A percentile compares a stretch with the other conserved stretches of the same genome.
These are phyloP conservation scores for Ceratobasidium theobromae DNA, from an alignment of 1,284 basidiomycete genomes.

Conservation along the genomic window DNA sequence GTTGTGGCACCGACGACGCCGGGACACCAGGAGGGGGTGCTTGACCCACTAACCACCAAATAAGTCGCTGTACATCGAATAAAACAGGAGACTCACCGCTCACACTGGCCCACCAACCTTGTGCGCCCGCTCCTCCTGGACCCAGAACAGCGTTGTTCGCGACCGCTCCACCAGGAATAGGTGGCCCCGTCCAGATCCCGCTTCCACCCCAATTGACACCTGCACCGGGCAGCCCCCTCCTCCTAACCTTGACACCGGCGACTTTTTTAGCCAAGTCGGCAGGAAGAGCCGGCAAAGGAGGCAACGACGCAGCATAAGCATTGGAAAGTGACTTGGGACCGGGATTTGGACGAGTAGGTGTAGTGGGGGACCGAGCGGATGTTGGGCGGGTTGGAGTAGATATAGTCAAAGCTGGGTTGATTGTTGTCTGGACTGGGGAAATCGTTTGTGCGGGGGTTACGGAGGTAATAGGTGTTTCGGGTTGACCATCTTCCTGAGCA, in stretches of 20 bases:
- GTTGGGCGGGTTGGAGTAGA: background rate
- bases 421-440: background rate
- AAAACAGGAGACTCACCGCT: background rate
- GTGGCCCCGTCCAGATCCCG: constrained; percentile 1
- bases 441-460: background rate
- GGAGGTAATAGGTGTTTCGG: background rate
- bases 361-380: background rate
- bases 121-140: constrained; percentile 23
- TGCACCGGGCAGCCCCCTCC: background rate
- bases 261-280: constrained; percentile 12
- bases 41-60: constrained; percentile 7
- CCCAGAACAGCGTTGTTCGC: constrained; percentile 4
- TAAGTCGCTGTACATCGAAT: background rate
- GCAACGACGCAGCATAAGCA: background rate
- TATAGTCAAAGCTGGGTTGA: background rate
- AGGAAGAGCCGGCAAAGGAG: constrained; percentile 4
- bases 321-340: constrained; percentile 11
- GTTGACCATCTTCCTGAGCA: background rate
- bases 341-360: background rate
- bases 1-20: background rate
- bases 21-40: constrained; percentile 1
- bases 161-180: background rate
- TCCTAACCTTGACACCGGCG: constrained; percentile 5
- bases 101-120: constrained; percentile 29
- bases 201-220: constrained; percentile 26